Evolutionary conservation across 2,329 filamentous ascomycete species (phyloP), one percentile per base, ranked within the genome.

Genomic region (Xylaria sp.): DNA sequence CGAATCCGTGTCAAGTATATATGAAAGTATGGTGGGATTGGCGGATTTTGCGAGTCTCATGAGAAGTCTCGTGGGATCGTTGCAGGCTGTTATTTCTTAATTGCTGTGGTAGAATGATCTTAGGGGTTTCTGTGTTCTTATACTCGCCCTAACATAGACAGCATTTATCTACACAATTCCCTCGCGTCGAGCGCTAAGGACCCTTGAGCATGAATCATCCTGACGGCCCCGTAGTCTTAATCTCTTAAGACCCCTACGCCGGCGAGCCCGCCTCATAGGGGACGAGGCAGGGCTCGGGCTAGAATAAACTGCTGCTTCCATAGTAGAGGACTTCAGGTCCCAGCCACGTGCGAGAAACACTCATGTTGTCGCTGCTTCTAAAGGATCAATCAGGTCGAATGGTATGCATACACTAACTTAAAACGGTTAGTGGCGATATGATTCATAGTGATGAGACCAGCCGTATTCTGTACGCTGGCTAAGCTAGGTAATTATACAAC

Each of bases 201-300:
- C 25, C 25, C 45, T 53, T 55, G 23, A n/a, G 32, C 20, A 66
- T 68, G 66, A 68, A 66, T 68, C 66, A 68, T 68, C 56, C 23
- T 48, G 41, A 50, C 28, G 32, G 46, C 59, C 23, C 45, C 32
- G 48, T 41, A 30, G 10, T 57, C 6, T 20, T 20, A 15, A 13
- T 12, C 36, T 10, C 20, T 43, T 34, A 53, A 52, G 55, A 45
- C 48, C 60, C 28, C 34, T 13, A 15, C 28, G 15, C n/a, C n/a
- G 18, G 45, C 30, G 39, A 60, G 13, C 20, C 39, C 53, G 41
- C 20, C n/a, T 9, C 5, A 50, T 41, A 39, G 3, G 3, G 23
- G 43, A 20, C 28, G 34, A 4, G 50, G 28, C 9, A 34, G 12
- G 30, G 50, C n/a, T 50, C 7, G 18, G 15, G 25, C 25, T 50